phyloP scores from a whole-genome alignment of 2,329 filamentous ascomycete species.

The Bipolaris sorokiniana region DNA sequence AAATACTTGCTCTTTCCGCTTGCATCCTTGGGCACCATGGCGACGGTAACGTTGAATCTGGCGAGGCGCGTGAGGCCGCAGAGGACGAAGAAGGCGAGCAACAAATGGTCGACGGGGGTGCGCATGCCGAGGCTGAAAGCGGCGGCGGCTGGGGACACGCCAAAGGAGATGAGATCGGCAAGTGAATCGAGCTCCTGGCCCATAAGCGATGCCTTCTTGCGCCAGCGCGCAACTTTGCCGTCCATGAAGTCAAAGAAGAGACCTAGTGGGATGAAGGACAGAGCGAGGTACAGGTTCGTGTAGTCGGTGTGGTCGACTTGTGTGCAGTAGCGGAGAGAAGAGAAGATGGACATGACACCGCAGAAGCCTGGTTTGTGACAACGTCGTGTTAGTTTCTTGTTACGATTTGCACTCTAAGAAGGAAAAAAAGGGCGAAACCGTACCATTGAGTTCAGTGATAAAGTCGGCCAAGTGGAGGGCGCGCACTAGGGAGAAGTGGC shows the following conservation, averaged over 20 bases:
- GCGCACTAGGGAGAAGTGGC: constrained; percentile 69
- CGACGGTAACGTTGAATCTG: constrained; percentile 95
- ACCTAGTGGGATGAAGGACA: constrained; percentile 81
- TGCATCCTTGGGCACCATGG: constrained; percentile 87
- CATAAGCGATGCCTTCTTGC: constrained; percentile 96
- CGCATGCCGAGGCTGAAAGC: constrained; percentile 90
- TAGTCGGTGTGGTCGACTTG: constrained; percentile 67
- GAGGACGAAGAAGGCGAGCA: constrained; percentile 87
- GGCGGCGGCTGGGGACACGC: constrained; percentile 83
- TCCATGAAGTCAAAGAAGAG: constrained; percentile 99
- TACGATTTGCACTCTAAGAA: neutral
- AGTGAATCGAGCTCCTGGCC: constrained; percentile 96
- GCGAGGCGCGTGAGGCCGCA: constrained; percentile 92
- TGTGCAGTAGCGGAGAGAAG: constrained; percentile 90
- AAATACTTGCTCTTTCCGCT: constrained; percentile 94
- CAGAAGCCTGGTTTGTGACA: constrained; percentile 67
- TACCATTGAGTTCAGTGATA: constrained; percentile 81
- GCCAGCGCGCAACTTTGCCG: constrained; percentile 93
- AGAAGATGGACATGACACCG: constrained; percentile 94
- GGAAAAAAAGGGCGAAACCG: neutral
- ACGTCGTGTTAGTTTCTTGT: neutral
- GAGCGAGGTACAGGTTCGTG: constrained; percentile 78
- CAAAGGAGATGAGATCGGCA: constrained; percentile 95
- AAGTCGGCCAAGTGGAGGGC: constrained; percentile 79
- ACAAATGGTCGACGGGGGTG: constrained; percentile 80